These are phyloP conservation scores for Geotrichum restrictum DNA, from an alignment of 1,139 yeast genomes.

Conservation along the genomic window DNA sequence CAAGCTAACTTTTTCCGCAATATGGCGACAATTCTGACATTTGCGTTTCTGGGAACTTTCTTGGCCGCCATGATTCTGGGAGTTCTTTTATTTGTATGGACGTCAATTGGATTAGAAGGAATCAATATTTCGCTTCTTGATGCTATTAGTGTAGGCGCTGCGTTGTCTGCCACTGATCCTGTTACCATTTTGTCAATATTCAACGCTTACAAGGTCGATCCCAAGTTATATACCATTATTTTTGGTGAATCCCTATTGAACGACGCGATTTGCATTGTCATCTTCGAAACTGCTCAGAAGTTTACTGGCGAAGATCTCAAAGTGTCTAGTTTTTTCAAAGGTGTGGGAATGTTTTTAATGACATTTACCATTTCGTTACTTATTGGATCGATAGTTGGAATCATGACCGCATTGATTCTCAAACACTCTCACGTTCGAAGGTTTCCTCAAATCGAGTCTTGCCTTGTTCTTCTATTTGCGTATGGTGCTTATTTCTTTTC, in stretches of 20 bases:
- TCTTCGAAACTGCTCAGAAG: slow-evolving; percentile 98
- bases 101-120: slow-evolving; percentile 85
- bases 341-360: slow-evolving; percentile 88
- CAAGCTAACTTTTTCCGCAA: slow-evolving; percentile 93
- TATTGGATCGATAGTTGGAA: slow-evolving; percentile 84
- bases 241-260: slow-evolving; percentile 93
- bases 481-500: slow-evolving; percentile 96
- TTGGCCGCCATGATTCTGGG: slow-evolving; percentile 89
- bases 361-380: slow-evolving; percentile 89
- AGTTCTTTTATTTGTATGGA: slow-evolving; percentile 79
- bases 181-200: slow-evolving; percentile 94
- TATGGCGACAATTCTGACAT: slow-evolving; percentile 83
- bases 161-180: slow-evolving; percentile 96
- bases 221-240: slow-evolving; percentile 90
- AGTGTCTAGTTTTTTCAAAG: slow-evolving; percentile 79
- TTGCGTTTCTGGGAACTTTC: slow-evolving; percentile 97
- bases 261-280: slow-evolving; percentile 97
- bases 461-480: slow-evolving; percentile 83
- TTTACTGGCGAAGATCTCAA: slow-evolving; percentile 79
- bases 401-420: slow-evolving; percentile 79
- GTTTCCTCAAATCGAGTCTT: slow-evolving; percentile 94
- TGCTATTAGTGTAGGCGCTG: slow-evolving; percentile 95
- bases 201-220: slow-evolving; percentile 96
- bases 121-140: slow-evolving; percentile 87
- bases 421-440: slow-evolving; percentile 92